Evolutionary conservation across 257 asterid genomes (phyloP).

Genomic region (Linaria vulgaris): DNA sequence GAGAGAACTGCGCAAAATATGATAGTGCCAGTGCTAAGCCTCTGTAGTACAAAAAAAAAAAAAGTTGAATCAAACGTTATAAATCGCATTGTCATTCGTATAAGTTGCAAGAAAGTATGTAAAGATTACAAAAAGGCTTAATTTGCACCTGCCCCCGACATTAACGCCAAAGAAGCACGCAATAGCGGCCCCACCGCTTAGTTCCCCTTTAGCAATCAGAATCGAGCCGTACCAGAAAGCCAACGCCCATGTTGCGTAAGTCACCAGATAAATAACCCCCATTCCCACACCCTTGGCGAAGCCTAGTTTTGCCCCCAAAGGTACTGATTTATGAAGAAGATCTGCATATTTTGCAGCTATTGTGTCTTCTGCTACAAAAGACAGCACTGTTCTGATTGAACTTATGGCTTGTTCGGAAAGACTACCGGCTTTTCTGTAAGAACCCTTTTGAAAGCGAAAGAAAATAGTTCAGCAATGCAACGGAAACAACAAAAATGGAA

Average conservation of each 20-base stretch:
- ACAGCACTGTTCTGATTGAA: conserved; percentile 68
- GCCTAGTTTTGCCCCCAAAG: conserved; percentile 66
- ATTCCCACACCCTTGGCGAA: conserved; percentile 84
- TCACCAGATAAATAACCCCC: conserved; percentile 76
- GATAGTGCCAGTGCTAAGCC: conserved; percentile 78
- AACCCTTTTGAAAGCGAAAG: conserved; percentile 42
- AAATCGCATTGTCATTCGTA: background rate
- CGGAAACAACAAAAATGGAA: background rate
- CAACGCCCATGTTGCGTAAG: conserved; percentile 88
- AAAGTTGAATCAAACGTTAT: background rate
- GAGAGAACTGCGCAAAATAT: conserved; percentile 81
- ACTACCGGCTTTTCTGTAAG: conserved; percentile 73
- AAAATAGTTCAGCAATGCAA: conserved; percentile 11
- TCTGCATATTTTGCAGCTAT: conserved; percentile 57
- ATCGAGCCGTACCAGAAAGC: conserved; percentile 90
- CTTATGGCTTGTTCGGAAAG: conserved; percentile 83
- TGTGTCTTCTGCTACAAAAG: conserved; percentile 79
- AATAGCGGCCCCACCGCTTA: conserved; percentile 73
- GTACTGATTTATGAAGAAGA: conserved; percentile 48
- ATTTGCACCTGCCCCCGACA: conserved; percentile 71
- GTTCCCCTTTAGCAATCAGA: conserved; percentile 44
- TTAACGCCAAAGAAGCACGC: conserved; percentile 88
- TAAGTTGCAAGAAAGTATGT: background rate
- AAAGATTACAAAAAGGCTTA: too few relatives aligned
- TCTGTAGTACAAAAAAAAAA: conserved; percentile 33